Percentiles rank a stretch among this genome's conserved stretches.
Evolutionary conservation across 2,329 filamentous ascomycete genomes (phyloP).

Genomic region (Coniochaeta sp.): DNA sequence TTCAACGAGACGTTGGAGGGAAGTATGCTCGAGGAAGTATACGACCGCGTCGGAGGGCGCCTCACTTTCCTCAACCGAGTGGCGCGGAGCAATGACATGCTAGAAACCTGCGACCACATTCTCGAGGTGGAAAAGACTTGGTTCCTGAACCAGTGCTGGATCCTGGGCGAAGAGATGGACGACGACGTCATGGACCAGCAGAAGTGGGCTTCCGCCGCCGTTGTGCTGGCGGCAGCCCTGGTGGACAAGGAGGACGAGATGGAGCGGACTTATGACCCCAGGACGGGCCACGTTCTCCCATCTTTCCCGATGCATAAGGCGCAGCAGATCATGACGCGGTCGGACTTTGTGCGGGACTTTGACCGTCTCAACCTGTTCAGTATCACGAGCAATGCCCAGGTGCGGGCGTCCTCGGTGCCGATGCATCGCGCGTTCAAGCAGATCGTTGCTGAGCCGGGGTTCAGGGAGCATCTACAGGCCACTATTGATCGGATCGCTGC

Average conservation of each 20-base stretch:
- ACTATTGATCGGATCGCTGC: slow-evolving; percentile 82
- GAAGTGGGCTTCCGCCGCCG: slow-evolving; percentile 89
- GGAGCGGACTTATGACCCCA: slow-evolving; percentile 57
- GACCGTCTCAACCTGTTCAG: slow-evolving; percentile 94
- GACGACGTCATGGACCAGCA: slow-evolving; percentile 65
- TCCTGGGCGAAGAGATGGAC: slow-evolving; percentile 63
- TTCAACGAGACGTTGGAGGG: slow-evolving; percentile 52
- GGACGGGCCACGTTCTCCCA: slow-evolving; percentile 68
- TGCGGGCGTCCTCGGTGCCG: slow-evolving; percentile 87
- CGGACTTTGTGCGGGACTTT: slow-evolving; percentile 88
- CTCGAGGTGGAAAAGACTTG: slow-evolving; percentile 64
- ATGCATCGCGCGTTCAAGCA: slow-evolving; percentile 91
- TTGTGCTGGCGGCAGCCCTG: slow-evolving; percentile 85
- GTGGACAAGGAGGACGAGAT: slow-evolving; percentile 71
- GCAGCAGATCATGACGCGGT: slow-evolving; percentile 88
- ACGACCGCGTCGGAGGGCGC: slow-evolving; percentile 79
- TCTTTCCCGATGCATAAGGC: slow-evolving; percentile 75
- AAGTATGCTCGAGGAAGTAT: slow-evolving; percentile 65
- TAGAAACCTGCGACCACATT: slow-evolving; percentile 62
- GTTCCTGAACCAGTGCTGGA: slow-evolving; percentile 71
- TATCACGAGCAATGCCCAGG: slow-evolving; percentile 79
- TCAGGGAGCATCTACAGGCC: slow-evolving; percentile 72
- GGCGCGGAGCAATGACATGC: slow-evolving; percentile 78
- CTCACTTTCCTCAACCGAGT: slow-evolving; percentile 83
- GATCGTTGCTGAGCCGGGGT: slow-evolving; percentile 70